Evolutionary conservation across 139 green algal species (phyloP).

Genomic region (Spirogloea muscicola): DNA sequence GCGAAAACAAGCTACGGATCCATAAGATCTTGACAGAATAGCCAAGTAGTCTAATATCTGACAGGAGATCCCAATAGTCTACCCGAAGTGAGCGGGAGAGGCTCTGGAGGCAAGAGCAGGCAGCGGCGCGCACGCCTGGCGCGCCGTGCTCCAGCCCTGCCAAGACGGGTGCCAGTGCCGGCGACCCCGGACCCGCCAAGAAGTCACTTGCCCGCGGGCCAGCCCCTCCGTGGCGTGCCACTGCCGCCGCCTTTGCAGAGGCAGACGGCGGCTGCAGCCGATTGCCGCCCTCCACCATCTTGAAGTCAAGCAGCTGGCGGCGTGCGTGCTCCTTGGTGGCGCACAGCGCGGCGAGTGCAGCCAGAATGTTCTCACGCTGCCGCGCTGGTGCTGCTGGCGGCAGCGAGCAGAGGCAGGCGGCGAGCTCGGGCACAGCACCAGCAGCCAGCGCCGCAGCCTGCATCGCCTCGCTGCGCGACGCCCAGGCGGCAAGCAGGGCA

Average conservation of each 20-base stretch:
- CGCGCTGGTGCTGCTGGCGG: background rate
- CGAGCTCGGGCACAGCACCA: slow-evolving; percentile 56
- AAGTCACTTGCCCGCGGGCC: no score
- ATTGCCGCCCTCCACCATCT: no score
- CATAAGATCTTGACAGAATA: slow-evolving; percentile 54
- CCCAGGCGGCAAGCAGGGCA: slow-evolving; percentile 48
- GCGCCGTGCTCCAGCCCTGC: slow-evolving; percentile 46
- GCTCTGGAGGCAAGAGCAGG: slow-evolving; percentile 66
- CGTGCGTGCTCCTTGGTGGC: slow-evolving; percentile 55
- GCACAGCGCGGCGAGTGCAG: slow-evolving; percentile 65
- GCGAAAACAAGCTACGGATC: background rate
- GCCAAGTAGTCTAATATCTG: no score
- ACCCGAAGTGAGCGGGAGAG: slow-evolving; percentile 65
- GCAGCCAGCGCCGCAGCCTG: slow-evolving; percentile 59
- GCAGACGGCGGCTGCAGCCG: no score
- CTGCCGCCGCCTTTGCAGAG: no score
- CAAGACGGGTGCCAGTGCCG: slow-evolving; percentile 59
- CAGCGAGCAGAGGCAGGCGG: background rate
- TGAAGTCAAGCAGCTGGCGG: slow-evolving; percentile 60
- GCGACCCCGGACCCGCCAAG: background rate
- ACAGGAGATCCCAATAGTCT: no score
- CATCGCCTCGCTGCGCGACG: slow-evolving; percentile 53
- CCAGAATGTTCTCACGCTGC: slow-evolving; percentile 56
- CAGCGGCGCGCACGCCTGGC: slow-evolving; percentile 57
- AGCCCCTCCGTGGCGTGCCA: no score